These are phyloP conservation scores for Phaffia australis DNA, from an alignment of 768 basidiomycete genomes.

Conservation along the genomic window DNA sequence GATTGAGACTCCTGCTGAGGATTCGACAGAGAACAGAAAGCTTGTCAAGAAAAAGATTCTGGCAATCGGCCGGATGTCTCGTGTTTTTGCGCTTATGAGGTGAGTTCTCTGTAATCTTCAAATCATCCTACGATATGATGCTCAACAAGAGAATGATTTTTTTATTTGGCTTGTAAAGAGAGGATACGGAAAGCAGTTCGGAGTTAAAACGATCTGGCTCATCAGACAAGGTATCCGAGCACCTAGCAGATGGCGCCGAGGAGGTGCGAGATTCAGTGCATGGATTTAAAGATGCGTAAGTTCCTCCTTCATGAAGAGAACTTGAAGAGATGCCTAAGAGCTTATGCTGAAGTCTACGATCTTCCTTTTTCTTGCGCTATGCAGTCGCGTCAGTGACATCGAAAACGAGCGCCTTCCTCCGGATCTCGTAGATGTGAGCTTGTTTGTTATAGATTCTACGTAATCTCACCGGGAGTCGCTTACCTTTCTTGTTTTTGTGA, in stretches of 20 bases:
- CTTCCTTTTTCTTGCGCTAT: background rate
- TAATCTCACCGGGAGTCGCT: constrained; percentile 32
- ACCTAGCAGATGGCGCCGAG: constrained; percentile 74
- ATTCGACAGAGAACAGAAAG: constrained; percentile 58
- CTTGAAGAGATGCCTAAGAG: too few species aligned
- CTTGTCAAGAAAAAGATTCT: constrained; percentile 98
- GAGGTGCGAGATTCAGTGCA: constrained; percentile 89
- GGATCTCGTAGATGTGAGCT: constrained; percentile 65
- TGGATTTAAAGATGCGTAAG: constrained; percentile 90
- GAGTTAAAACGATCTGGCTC: constrained; percentile 73
- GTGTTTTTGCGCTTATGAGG: constrained; percentile 92
- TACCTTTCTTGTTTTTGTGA: background rate
- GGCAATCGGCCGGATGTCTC: constrained; percentile 89
- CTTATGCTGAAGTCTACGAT: background rate
- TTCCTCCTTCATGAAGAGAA: constrained; percentile 29
- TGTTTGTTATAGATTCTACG: constrained; percentile 45
- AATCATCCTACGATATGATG: background rate
- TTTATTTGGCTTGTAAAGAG: constrained; percentile 44
- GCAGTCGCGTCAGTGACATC: constrained; percentile 87
- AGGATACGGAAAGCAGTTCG: constrained; percentile 94
- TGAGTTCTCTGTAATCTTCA: constrained; percentile 40
- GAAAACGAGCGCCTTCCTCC: constrained; percentile 97
- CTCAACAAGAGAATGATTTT: background rate
- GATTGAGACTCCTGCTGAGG: constrained; percentile 32
- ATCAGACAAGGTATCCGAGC: constrained; percentile 45